Evolutionary conservation across 768 basidiomycete genomes (phyloP).

Genomic region (Lepiota brunneoincarnata): DNA sequence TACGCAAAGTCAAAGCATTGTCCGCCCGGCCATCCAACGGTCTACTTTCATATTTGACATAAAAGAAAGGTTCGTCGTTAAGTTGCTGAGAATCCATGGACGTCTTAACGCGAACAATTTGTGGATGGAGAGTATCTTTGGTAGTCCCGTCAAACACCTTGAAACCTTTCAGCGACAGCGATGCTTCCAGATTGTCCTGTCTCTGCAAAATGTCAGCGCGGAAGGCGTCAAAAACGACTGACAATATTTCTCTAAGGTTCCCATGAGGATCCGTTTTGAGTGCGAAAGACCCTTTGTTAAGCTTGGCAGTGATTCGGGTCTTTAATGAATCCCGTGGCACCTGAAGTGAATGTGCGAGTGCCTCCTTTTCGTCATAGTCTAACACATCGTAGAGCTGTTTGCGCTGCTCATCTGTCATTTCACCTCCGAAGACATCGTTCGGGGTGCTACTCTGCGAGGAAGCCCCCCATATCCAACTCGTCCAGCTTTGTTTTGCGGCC

Average conservation of each 20-base stretch:
- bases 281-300: conserved; percentile 86
- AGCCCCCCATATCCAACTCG: conserved; percentile 85
- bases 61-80: conserved; percentile 62
- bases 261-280: conserved; percentile 75
- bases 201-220: conserved; percentile 82
- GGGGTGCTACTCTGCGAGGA: conserved; percentile 28
- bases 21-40: conserved; percentile 92
- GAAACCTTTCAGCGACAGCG: conserved; percentile 81
- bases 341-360: conserved; percentile 66
- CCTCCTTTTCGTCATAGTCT: conserved; percentile 88
- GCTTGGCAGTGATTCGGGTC: conserved; percentile 67
- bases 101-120: conserved; percentile 77
- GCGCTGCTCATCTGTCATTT: conserved; percentile 88
- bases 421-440: conserved; percentile 59
- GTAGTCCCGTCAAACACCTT: conserved; percentile 92
- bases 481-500: conserved; percentile 53
- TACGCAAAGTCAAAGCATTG: conserved; percentile 80
- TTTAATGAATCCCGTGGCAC: conserved; percentile 79
- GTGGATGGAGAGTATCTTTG: conserved; percentile 71
- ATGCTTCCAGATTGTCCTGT: conserved; percentile 82
- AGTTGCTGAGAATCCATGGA: conserved; percentile 20
- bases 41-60: conserved; percentile 86
- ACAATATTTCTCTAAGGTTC: conserved; percentile 67
- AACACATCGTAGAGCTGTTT: conserved; percentile 87
- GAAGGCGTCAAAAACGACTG: conserved; percentile 84